Conservation (phyloP, 768 basidiomycete genomes). For the Termitomyces sp. region DNA sequence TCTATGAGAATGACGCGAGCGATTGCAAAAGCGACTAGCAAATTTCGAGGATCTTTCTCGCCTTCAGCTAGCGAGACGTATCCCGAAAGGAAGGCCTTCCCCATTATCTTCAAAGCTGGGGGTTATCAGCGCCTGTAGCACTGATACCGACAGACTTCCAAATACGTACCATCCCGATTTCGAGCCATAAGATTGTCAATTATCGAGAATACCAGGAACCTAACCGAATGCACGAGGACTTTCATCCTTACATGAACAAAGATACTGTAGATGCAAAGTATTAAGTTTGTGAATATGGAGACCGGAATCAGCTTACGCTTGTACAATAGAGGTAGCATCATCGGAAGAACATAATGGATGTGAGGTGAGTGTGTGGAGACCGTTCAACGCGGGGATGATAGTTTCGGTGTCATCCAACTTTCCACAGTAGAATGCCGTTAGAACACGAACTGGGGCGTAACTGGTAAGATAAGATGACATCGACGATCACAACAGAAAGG, state of each 20-base stretch:
- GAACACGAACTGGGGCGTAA: slow-evolving; percentile 58
- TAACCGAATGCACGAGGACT: slow-evolving; percentile 72
- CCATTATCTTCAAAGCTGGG: slow-evolving; percentile 65
- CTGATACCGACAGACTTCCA: not conserved
- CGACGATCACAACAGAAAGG: not conserved
- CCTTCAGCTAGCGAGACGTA: slow-evolving; percentile 86
- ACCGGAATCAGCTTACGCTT: slow-evolving; percentile 37
- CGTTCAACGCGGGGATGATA: slow-evolving; percentile 75
- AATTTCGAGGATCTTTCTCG: slow-evolving; percentile 95
- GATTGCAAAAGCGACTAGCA: slow-evolving; percentile 85
- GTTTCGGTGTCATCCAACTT: slow-evolving; percentile 86
- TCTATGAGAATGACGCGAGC: slow-evolving; percentile 82
- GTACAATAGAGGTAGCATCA: slow-evolving; percentile 59
- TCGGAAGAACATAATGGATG: slow-evolving; percentile 56
- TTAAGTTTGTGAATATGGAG: not conserved
- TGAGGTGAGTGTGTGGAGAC: slow-evolving; percentile 59
- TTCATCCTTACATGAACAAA: slow-evolving; percentile 79
- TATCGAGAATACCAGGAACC: slow-evolving; percentile 76
- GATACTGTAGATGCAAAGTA: slow-evolving; percentile 39
- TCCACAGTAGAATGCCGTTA: slow-evolving; percentile 76
- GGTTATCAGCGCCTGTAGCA: slow-evolving; percentile 2
- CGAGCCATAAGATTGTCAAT: slow-evolving; percentile 71
- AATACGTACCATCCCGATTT: slow-evolving; percentile 55
- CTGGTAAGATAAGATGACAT: slow-evolving; percentile 7
- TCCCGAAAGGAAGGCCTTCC: slow-evolving; percentile 62